phyloP scores from a whole-genome alignment of 352 stramenopile species.

The Bremia lactucae region DNA sequence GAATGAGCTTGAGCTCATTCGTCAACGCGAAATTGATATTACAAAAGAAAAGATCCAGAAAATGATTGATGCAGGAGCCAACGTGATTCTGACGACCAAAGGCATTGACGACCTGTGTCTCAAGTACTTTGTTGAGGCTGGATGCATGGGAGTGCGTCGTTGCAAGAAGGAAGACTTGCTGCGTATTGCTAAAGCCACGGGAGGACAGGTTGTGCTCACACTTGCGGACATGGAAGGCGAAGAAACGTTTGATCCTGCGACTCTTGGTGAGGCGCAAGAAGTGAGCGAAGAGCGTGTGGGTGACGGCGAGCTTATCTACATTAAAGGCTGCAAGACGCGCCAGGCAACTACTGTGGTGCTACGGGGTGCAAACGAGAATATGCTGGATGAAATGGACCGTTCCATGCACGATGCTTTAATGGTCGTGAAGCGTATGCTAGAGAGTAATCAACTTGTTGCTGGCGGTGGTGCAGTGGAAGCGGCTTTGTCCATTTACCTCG shows the following conservation, averaged over 20 bases:
- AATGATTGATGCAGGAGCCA: constrained; percentile 96
- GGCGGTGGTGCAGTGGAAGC: constrained; percentile 96
- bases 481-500: constrained; percentile 96
- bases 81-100: constrained; percentile 99
- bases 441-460: constrained; percentile 97
- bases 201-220: constrained; percentile 93
- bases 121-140: constrained; percentile 99
- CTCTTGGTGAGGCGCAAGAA: constrained; percentile 88
- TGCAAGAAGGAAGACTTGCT: constrained; percentile 98
- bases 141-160: constrained; percentile 93
- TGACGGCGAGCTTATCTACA: constrained; percentile 98
- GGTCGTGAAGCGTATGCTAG: constrained; percentile 99
- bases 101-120: constrained; percentile 99
- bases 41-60: constrained; percentile 99
- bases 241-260: constrained; percentile 92
- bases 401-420: constrained; percentile 98
- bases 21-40: constrained; percentile 98
- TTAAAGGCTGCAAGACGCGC: constrained; percentile 92
- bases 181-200: constrained; percentile 97
- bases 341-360: constrained; percentile 95
- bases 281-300: constrained; percentile 95
- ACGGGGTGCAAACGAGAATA: constrained; percentile 98
- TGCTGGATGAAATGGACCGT: constrained; percentile 99
- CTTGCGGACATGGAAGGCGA: constrained; percentile 98
- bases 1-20: constrained; percentile 97